phyloP scores from a whole-genome alignment of 2,329 filamentous ascomycete species.

The Colletotrichum abscissum region DNA sequence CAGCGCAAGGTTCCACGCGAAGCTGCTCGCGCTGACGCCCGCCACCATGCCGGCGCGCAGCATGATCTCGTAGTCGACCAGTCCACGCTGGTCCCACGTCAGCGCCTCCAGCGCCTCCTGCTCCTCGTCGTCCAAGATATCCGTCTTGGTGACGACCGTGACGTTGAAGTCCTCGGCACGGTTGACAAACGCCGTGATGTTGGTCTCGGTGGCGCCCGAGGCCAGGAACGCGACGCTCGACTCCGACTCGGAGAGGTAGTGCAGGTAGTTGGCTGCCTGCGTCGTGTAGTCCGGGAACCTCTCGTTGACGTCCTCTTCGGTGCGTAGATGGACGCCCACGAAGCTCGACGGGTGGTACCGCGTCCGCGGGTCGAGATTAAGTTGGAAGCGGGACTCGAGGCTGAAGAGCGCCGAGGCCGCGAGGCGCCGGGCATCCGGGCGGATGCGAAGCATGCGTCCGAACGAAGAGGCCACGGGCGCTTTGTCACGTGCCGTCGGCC shows the following conservation, averaged over 20 bases:
- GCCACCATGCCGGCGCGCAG: slow-evolving; percentile 54
- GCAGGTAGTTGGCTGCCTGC: slow-evolving; percentile 47
- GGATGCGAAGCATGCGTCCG: slow-evolving; percentile 51
- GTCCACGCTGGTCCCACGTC: slow-evolving; percentile 59
- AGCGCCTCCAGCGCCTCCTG: slow-evolving; percentile 47
- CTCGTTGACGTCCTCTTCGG: slow-evolving; percentile 44
- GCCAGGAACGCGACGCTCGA: slow-evolving; percentile 54
- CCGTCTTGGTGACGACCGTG: slow-evolving; percentile 54
- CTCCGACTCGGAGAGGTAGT: slow-evolving; percentile 41
- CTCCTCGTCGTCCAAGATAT: slow-evolving; percentile 53
- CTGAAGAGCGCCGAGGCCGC: slow-evolving; percentile 48
- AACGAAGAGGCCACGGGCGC: slow-evolving; percentile 47
- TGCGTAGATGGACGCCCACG: slow-evolving; percentile 49
- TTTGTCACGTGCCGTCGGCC: slow-evolving; percentile 45
- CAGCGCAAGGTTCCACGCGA: slow-evolving; percentile 60
- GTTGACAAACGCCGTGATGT: slow-evolving; percentile 48
- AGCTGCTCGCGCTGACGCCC: slow-evolving; percentile 56
- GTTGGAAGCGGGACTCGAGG: slow-evolving; percentile 42
- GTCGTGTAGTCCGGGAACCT: slow-evolving; percentile 45
- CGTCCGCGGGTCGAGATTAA: slow-evolving; percentile 41
- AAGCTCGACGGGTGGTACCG: slow-evolving; percentile 41
- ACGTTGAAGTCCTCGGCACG: slow-evolving; percentile 50
- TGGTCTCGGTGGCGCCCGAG: slow-evolving; percentile 49
- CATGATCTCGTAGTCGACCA: slow-evolving; percentile 64
- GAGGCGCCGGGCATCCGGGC: slow-evolving; percentile 46